These are phyloP conservation scores for Takakia lepidozioides DNA, from an alignment of 225 moss, liverwort and hornwort species.

Conservation along the genomic window DNA sequence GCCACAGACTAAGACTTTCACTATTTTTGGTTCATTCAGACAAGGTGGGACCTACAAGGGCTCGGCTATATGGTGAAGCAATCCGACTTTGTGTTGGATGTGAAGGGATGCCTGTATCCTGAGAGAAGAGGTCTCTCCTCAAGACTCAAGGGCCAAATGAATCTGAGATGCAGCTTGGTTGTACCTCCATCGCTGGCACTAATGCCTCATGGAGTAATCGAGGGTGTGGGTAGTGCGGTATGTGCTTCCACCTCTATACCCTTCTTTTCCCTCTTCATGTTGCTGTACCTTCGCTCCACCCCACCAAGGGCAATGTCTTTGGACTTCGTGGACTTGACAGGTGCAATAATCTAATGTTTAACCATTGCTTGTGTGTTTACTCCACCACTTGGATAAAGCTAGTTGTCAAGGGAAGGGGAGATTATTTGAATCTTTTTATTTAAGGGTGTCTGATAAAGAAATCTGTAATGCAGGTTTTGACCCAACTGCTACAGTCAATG, in stretches of 20 bases:
- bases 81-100: conserved; percentile 23
- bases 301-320: no score
- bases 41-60: conserved; percentile 30
- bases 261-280: not conserved
- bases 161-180: conserved; percentile 17
- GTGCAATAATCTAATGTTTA: no score
- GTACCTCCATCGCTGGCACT: conserved; percentile 26
- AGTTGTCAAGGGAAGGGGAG: no score
- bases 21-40: conserved; percentile 9
- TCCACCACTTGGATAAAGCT: no score
- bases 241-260: not conserved
- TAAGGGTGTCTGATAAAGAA: no score
- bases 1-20: no score
- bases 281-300: no score
- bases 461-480: conserved; percentile 17
- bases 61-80: conserved; percentile 26
- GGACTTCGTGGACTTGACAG: no score
- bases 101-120: conserved; percentile 22
- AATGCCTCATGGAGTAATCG: conserved; percentile 27
- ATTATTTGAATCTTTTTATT: no score
- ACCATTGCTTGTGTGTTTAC: no score
- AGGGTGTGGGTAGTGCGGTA: conserved; percentile 26
- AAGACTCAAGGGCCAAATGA: conserved; percentile 34
- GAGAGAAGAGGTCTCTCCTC: conserved; percentile 12
- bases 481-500: conserved; percentile 23